Evolutionary conservation across 31 red algal genomes (phyloP).

Genomic region (Porphyra umbilicalis): DNA sequence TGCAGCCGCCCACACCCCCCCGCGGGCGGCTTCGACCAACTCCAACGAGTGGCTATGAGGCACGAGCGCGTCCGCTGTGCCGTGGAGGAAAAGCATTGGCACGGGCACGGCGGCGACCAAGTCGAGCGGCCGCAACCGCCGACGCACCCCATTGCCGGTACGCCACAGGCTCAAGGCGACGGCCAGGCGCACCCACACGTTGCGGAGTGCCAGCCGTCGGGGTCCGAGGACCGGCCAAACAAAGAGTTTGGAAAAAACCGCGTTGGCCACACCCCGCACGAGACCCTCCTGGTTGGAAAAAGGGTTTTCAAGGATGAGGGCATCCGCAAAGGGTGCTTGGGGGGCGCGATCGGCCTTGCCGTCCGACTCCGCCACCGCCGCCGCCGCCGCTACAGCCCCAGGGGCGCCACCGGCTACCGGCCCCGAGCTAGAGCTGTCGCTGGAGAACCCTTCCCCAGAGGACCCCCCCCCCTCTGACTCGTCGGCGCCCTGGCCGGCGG

Average conservation of each 20-base stretch:
- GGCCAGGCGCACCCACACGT: neutral
- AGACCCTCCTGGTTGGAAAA: neutral
- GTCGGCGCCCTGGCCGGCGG: no score
- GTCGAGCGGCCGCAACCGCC: neutral
- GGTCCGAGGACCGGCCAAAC: neutral
- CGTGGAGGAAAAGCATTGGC: neutral
- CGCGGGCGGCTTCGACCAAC: neutral
- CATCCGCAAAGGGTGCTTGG: neutral
- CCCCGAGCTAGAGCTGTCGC: no score
- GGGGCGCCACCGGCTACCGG: no score
- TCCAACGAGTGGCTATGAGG: neutral
- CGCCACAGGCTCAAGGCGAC: neutral
- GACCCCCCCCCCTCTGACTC: no score
- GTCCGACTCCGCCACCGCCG: neutral
- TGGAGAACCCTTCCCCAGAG: no score
- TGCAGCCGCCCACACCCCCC: neutral
- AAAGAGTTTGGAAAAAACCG: neutral
- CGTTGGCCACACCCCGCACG: neutral
- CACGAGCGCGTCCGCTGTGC: neutral
- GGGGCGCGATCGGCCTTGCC: no score
- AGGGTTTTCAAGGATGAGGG: neutral
- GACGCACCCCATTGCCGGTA: neutral
- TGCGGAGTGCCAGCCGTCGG: neutral
- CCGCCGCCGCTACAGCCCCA: neutral
- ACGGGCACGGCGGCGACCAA: neutral